These are phyloP conservation scores for Parathielavia appendiculata DNA, from an alignment of 495 filamentous ascomycete genomes.

Conservation along the genomic window DNA sequence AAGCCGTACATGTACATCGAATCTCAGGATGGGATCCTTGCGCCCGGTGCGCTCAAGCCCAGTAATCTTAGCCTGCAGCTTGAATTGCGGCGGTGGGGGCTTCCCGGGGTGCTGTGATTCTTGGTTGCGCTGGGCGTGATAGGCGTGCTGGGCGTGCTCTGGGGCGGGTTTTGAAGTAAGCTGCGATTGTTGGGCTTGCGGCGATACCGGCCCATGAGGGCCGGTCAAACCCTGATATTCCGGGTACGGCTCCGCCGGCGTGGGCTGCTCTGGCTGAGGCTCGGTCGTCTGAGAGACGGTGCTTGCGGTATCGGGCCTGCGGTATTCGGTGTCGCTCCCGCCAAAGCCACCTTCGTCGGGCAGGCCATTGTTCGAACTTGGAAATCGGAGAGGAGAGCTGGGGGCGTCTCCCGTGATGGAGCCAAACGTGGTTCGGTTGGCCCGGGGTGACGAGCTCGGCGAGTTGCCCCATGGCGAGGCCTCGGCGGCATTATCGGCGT, in stretches of 20 bases:
- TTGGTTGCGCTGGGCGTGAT: conserved; percentile 38
- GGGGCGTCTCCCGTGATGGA: conserved; percentile 32
- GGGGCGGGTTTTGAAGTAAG: conserved; percentile 26
- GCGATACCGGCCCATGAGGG: conserved; percentile 22
- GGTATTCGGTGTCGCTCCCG: conserved; percentile 29
- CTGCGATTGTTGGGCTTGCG: conserved; percentile 18
- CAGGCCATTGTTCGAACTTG: conserved; percentile 35
- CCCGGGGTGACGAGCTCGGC: conserved; percentile 58
- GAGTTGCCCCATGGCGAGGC: conserved; percentile 74
- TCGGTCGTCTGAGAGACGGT: conserved; percentile 28
- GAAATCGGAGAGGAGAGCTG: conserved; percentile 34
- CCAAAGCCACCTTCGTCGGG: conserved; percentile 39
- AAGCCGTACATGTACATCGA: conserved; percentile 86
- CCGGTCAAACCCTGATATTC: conserved; percentile 15
- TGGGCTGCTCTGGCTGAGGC: conserved; percentile 10
- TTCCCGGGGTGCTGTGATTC: conserved; percentile 46
- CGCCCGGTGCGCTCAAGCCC: conserved; percentile 86
- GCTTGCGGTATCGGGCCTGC: conserved; percentile 38
- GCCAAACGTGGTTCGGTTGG: conserved; percentile 53
- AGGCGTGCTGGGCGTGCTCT: conserved; percentile 23
- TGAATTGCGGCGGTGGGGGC: conserved; percentile 62
- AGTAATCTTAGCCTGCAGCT: conserved; percentile 88
- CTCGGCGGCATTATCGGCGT: conserved; percentile 64
- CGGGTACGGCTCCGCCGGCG: conserved; percentile 7
- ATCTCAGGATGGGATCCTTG: conserved; percentile 91